These are phyloP conservation scores for Ceratocystis smalleyi DNA, from an alignment of 2,329 filamentous ascomycete species.

Conservation along the genomic window DNA sequence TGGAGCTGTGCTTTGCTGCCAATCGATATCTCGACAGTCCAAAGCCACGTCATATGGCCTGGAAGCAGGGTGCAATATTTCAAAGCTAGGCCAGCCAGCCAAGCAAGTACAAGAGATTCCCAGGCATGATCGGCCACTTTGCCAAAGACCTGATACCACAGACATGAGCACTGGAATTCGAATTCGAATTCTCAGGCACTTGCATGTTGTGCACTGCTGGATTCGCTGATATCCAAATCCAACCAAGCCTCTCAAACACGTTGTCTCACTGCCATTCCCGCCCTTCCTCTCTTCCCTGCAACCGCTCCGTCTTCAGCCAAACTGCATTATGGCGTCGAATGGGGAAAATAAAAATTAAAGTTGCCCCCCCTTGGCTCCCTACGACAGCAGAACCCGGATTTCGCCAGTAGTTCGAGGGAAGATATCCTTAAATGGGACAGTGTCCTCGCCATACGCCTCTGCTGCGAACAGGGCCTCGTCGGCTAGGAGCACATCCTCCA, in stretches of 20 bases:
- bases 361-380: constrained; percentile 8
- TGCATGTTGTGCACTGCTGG: background rate
- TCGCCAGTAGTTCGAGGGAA: constrained; percentile 47
- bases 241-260: background rate
- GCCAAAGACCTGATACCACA: too few relatives aligned
- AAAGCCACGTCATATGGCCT: too few relatives aligned
- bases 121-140: too few relatives aligned
- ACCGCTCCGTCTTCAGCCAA: background rate
- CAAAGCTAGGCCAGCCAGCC: too few relatives aligned
- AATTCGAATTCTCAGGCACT: background rate
- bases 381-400: constrained; percentile 43
- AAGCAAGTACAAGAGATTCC: too few relatives aligned
- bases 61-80: too few relatives aligned
- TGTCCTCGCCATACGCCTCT: constrained; percentile 21
- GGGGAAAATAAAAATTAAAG: background rate
- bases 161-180: background rate
- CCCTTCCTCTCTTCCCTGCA: background rate
- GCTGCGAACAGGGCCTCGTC: constrained; percentile 24
- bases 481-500: constrained; percentile 35
- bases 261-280: background rate
- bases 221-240: background rate
- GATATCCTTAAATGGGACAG: constrained; percentile 27
- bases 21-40: too few relatives aligned
- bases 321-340: background rate
- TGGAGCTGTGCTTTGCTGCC: too few relatives aligned